Evolutionary conservation across 2,329 filamentous ascomycete species (phyloP), one percentile per base, ranked within the genome.

Genomic region (Fusarium udum): DNA sequence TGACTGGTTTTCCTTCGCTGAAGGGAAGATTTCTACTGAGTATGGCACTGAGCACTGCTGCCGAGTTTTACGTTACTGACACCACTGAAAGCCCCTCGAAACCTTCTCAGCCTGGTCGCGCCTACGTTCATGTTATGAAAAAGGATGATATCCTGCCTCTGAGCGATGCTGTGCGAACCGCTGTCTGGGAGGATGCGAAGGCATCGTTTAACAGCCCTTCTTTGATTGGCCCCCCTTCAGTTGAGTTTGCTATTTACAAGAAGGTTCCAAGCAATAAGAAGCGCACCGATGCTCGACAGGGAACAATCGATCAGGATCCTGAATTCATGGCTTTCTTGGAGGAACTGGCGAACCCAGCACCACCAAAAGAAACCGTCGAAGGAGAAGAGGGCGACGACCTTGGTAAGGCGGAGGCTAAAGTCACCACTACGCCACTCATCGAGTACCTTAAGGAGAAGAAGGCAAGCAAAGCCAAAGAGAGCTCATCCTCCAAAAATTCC

Each of bases 251-350:
- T 24, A 89, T 92, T 2, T 97, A 95, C 83, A 93, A 94, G 74
- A 95, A 95, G 78, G 89, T 94, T 3, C 94, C 95, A 3, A 90
- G 89, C 67, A 89, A 87, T 40, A 94, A 93, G 80, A 89, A 90
- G 56, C 91, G 94, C 39, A 89, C 90, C 61, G 96, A 99, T 84
- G 90, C 91, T 60, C 91, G 95, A 20, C 94, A 97, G 80, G 96
- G 95, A 60, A 97, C 95, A 7, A 98, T 99, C 75, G 96, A 99
- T 78, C 95, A 97, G 80, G 96, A 99, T 78, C 91, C 94, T 1
- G 96, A 98, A 77, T 99, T 98, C 77, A 97, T 98, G 85, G 91
- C 92, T 32, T 99, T 98, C 80, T 87, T 99, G 13, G 93, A 97
- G 80, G 92, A 90, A 61, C 87, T 98, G 52, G 97, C 95, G 3